These are phyloP conservation scores for Russula lepida DNA, from an alignment of 768 basidiomycete genomes.

Conservation along the genomic window DNA sequence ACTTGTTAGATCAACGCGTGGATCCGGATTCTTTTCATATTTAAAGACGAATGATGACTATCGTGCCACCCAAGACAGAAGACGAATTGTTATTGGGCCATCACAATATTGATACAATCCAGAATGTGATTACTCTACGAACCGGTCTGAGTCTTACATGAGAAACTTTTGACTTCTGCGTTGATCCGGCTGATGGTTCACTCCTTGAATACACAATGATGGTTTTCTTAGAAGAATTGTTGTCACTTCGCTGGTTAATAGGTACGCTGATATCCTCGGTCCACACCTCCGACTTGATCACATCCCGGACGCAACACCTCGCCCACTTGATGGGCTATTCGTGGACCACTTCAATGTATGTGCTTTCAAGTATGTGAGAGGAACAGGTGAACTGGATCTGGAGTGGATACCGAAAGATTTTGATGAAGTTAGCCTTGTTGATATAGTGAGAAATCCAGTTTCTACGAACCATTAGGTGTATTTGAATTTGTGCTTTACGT, in stretches of 20 bases:
- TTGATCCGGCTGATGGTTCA: background rate
- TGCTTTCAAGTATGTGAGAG: background rate
- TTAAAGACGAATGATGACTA: too few species aligned
- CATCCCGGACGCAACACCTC: background rate
- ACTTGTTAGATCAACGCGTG: too few species aligned
- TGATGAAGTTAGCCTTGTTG: background rate
- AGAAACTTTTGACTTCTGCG: background rate
- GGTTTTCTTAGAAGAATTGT: background rate
- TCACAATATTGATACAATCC: background rate
- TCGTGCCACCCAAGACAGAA: too few species aligned
- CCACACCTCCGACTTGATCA: background rate
- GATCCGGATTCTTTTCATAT: too few species aligned
- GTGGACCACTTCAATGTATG: background rate
- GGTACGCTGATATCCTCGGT: background rate
- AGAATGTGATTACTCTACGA: background rate
- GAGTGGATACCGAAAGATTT: background rate
- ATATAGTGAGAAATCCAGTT: too few species aligned
- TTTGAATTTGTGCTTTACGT: too few species aligned
- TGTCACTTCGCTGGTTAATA: background rate
- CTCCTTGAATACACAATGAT: background rate
- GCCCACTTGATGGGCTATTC: constrained; percentile 1
- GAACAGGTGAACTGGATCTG: background rate
- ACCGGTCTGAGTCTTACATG: background rate
- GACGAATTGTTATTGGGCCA: too few species aligned
- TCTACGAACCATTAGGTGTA: too few species aligned